Conservation (phyloP, 805 yeast species). For the Jamesozyma spencerorum region DNA sequence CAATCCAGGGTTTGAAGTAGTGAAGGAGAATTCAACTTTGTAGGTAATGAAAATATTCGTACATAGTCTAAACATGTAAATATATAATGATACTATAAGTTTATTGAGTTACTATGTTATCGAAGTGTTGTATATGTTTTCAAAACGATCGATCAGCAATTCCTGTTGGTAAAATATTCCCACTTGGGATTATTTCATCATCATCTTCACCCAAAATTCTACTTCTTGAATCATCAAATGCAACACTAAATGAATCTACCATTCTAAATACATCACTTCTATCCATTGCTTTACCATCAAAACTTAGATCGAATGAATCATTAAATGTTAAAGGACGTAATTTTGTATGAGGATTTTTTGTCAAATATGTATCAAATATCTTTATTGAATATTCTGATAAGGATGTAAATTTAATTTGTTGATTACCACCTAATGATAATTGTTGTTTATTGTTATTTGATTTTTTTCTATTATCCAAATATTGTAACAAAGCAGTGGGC, state of each 20-base stretch:
- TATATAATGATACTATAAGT: no score
- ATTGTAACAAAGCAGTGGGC: neutral
- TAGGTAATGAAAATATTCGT: neutral
- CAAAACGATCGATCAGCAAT: no score
- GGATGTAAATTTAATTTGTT: slow-evolving; percentile 2
- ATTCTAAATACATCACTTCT: slow-evolving; percentile 34
- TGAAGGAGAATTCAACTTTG: no score
- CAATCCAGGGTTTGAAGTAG: slow-evolving; percentile 47
- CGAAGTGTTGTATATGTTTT: no score
- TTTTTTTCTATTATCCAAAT: neutral
- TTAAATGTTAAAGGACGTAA: slow-evolving; percentile 6
- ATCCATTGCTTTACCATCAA: slow-evolving; percentile 40
- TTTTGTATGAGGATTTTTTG: neutral
- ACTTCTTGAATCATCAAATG: slow-evolving; percentile 7
- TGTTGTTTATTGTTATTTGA: slow-evolving; percentile 11
- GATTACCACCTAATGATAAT: slow-evolving; percentile 6
- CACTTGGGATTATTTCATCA: neutral
- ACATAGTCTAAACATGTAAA: neutral
- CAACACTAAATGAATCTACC: slow-evolving; percentile 33
- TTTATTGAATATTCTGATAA: slow-evolving; percentile 2
- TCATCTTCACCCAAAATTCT: slow-evolving; percentile 10
- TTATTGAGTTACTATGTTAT: no score
- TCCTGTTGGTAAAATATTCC: no score
- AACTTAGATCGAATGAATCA: slow-evolving; percentile 34
- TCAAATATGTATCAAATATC: neutral